Evolutionary conservation across 257 asterid genomes (phyloP).

Genomic region (Oldenlandia corymbosa): DNA sequence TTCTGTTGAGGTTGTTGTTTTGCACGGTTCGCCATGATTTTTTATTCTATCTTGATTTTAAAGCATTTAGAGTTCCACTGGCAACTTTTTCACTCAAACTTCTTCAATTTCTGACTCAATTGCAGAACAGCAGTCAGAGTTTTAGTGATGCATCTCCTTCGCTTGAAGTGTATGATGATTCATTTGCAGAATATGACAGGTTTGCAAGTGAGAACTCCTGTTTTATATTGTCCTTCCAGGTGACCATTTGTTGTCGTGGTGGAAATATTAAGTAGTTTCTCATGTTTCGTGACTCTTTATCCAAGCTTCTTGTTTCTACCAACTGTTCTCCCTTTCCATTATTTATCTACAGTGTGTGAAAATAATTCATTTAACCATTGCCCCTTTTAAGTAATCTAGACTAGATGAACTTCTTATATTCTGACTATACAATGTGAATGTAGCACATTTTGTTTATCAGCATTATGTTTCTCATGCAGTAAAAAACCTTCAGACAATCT

Average conservation of each 20-base stretch:
- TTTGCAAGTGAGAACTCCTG: conserved; percentile 41
- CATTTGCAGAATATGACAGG: conserved; percentile 44
- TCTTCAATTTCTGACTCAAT: conserved; percentile 17
- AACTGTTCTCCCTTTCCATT: background rate
- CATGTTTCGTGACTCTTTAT: background rate
- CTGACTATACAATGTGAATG: background rate
- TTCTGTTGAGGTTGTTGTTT: conserved; percentile 29
- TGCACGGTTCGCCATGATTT: conserved; percentile 19
- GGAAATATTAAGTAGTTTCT: background rate
- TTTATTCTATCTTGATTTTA: conserved; percentile 10
- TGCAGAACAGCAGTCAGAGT: conserved; percentile 39
- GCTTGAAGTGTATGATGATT: conserved; percentile 31
- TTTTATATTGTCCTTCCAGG: conserved; percentile 21
- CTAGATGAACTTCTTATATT: background rate
- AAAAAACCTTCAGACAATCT: conserved; percentile 21
- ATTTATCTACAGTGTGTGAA: background rate
- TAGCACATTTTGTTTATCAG: background rate
- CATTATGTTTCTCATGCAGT: conserved; percentile 24
- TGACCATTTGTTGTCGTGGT: conserved; percentile 1
- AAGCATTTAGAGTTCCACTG: conserved; percentile 2
- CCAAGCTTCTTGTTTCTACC: background rate
- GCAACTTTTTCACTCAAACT: conserved; percentile 12
- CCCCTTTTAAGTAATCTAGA: too few species aligned
- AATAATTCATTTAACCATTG: background rate
- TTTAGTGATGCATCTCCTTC: conserved; percentile 35